Conservation (phyloP, 306 rosid species). For the Hippophae gyantsensis region DNA sequence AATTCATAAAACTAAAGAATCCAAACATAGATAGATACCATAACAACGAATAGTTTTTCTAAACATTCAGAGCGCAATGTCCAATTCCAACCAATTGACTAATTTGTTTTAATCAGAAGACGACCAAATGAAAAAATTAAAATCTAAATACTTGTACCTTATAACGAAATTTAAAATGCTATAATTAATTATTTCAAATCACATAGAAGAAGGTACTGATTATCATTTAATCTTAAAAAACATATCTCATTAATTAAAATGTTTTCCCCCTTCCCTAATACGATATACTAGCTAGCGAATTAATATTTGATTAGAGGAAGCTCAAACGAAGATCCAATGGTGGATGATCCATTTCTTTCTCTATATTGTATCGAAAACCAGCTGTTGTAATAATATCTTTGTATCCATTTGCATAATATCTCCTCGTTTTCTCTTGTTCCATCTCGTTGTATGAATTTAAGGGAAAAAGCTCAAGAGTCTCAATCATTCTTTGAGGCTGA, state of each 20-base stretch:
- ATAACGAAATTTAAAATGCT: too few species aligned
- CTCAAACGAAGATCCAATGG: conserved; percentile 85
- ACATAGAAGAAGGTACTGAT: too few species aligned
- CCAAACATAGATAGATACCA: conserved; percentile 35
- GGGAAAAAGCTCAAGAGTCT: conserved; percentile 90
- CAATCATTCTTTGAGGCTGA: conserved; percentile 45
- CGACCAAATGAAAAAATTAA: neutral
- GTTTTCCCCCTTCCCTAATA: neutral
- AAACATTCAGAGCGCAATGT: conserved; percentile 56
- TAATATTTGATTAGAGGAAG: conserved; percentile 31
- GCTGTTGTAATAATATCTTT: conserved; percentile 23
- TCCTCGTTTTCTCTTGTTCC: conserved; percentile 36
- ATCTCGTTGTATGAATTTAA: conserved; percentile 51
- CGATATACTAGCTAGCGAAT: neutral
- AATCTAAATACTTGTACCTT: too few species aligned
- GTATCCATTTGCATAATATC: conserved; percentile 36
- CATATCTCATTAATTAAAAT: neutral
- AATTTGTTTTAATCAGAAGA: conserved; percentile 6
- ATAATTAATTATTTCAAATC: too few species aligned
- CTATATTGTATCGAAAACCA: conserved; percentile 35
- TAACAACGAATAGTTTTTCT: conserved; percentile 17
- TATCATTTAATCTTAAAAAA: too few species aligned
- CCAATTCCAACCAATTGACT: conserved; percentile 11
- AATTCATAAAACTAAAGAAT: conserved; percentile 23
- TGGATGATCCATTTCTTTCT: conserved; percentile 58